phyloP scores from a whole-genome alignment of 768 basidiomycete species.

The Kwoniella heveanensis region DNA sequence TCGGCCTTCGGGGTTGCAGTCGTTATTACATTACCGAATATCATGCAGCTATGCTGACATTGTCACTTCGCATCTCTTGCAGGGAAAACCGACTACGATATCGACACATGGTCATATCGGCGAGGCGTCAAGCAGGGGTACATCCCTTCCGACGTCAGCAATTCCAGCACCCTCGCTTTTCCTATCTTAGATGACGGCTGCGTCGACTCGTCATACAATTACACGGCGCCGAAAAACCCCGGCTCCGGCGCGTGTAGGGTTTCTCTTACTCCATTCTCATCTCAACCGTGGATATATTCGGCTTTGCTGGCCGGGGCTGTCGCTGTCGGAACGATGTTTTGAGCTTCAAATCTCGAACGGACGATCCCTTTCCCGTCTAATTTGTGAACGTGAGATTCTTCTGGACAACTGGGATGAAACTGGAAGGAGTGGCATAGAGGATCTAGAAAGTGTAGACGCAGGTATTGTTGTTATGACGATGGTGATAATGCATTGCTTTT shows the following conservation, averaged over 20 bases:
- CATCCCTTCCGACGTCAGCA: conserved; percentile 51
- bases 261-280: no score
- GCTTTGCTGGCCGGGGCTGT: background rate
- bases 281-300: background rate
- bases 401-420: no score
- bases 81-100: conserved; percentile 51
- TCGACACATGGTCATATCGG: conserved; percentile 53
- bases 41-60: no score
- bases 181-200: conserved; percentile 50
- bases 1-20: no score
- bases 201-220: conserved; percentile 47
- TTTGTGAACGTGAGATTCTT: no score
- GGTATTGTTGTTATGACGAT: background rate
- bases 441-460: background rate
- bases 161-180: conserved; percentile 44
- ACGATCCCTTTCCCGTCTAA: no score
- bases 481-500: background rate
- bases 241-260: conserved; percentile 9
- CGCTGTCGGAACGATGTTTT: background rate
- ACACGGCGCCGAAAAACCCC: conserved; percentile 43
- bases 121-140: conserved; percentile 44
- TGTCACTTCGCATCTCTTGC: no score
- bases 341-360: no score
- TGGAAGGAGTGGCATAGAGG: no score
- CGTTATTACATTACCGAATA: no score